Percentiles rank a stretch among this genome's conserved stretches.
These are phyloP conservation scores for Nicotiana sylvestris DNA, from an alignment of 257 asterid genomes.

Conservation along the genomic window DNA sequence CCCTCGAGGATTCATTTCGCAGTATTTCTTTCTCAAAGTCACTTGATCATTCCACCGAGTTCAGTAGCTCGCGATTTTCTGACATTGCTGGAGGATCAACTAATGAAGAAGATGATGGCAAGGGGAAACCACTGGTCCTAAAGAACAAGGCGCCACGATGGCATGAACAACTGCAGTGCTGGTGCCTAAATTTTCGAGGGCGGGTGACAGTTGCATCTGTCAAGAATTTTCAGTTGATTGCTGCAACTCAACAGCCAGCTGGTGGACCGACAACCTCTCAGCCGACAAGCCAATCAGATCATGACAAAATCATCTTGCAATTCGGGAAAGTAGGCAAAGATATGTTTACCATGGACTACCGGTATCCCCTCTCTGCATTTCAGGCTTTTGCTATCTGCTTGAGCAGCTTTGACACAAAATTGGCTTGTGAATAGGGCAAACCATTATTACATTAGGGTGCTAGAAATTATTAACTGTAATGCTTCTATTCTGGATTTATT, in stretches of 20 bases:
- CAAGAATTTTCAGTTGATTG: constrained; percentile 81
- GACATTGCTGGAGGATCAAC: constrained; percentile 39
- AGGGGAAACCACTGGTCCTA: constrained; percentile 58
- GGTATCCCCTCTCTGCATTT: constrained; percentile 83
- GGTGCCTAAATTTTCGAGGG: constrained; percentile 89
- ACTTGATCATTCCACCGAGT: constrained; percentile 64
- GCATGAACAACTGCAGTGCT: constrained; percentile 95
- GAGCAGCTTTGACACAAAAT: constrained; percentile 92
- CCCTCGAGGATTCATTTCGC: constrained; percentile 85
- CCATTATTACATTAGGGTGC: constrained; percentile 6
- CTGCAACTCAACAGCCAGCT: constrained; percentile 38
- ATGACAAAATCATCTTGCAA: constrained; percentile 80
- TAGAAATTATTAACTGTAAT: not conserved
- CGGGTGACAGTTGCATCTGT: constrained; percentile 95
- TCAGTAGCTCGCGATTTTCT: constrained; percentile 78
- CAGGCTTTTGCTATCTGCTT: constrained; percentile 89
- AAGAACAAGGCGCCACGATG: constrained; percentile 93
- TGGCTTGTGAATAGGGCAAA: constrained; percentile 76
- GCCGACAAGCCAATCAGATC: constrained; percentile 54
- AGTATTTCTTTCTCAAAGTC: constrained; percentile 84
- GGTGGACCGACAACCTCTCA: constrained; percentile 39
- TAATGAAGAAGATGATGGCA: constrained; percentile 38
- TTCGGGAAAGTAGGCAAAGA: constrained; percentile 91
- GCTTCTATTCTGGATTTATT: constrained; percentile 11
- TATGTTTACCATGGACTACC: constrained; percentile 87